Base-by-base conservation (phyloP, 2,329 filamentous ascomycete genomes). In the Emergomyces pasteurianus region DNA sequence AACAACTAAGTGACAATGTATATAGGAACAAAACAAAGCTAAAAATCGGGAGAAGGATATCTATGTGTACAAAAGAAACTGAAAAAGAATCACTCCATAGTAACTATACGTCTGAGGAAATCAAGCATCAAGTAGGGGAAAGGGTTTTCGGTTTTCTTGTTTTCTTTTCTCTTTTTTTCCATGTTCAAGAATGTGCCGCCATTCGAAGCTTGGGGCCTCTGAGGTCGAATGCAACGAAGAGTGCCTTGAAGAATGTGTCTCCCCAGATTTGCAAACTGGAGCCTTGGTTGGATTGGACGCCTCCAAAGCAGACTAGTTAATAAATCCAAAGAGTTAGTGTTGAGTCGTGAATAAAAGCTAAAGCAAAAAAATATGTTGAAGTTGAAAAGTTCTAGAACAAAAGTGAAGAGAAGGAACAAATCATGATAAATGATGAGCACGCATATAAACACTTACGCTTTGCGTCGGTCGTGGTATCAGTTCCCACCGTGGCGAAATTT, bases 141-240 rank as follows among this genome's bases (percentile, higher is more conserved):
- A 10, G 21, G 10, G 7, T 9, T 36, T 9, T 36, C 34, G 34
- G 3, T 36, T 9, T 9, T 8, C 34, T 36, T 36, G 8, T 36
- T 7, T 36, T 10, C 1, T 36, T 10, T 36, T 36, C 7, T 36
- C 7, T 36, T 36, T 10, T 31, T 31, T 10, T 23, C 1, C 6
- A 23, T 46, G 18, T n/a, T 61, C 57, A 73, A 21, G 66, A 65
- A 57, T 77, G 76, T 42, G 75, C 71, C 26, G 80, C 83, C 65
- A 86, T 73, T 34, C 81, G 80, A 49, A 86, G 71, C 18, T 74
- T 76, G 3, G 78, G 79, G 1, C 74, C 74, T 2, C 74, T 69
- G 65, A 76, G 71, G 65, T 82, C 78, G 68, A 86, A 86, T 60
- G 83, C 82, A 53, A 83, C 82, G 67, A 85, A 83, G 65, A 83